phyloP scores from a whole-genome alignment of 2,329 filamentous ascomycete genomes.

The Elsinoe batatas region DNA sequence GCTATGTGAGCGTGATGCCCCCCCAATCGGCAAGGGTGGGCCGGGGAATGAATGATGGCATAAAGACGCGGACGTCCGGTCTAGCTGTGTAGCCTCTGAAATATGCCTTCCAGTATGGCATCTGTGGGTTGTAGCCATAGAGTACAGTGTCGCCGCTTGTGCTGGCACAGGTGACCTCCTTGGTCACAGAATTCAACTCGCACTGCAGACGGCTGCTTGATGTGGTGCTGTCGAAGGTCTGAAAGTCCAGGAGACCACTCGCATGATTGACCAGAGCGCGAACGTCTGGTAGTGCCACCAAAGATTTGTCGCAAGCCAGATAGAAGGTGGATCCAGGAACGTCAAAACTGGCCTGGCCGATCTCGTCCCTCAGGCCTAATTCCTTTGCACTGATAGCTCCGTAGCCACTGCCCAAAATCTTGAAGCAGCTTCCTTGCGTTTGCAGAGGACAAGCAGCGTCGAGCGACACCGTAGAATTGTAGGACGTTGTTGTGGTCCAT shows the following conservation, averaged over 20 bases:
- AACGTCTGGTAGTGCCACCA: neutral
- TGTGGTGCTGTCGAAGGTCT: neutral
- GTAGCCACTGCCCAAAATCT: neutral
- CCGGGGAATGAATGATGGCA: neutral
- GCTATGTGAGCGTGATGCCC: neutral
- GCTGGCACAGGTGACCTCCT: neutral
- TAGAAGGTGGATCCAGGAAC: neutral
- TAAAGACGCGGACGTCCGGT: neutral
- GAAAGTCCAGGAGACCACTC: neutral
- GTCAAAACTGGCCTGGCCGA: neutral
- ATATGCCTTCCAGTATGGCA: neutral
- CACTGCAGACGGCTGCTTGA: neutral
- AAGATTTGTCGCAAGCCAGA: neutral
- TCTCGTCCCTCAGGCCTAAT: neutral
- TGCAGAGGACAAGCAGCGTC: neutral
- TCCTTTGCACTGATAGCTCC: neutral
- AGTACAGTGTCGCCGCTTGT: neutral
- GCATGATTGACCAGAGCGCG: neutral
- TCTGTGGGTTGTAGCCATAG: neutral
- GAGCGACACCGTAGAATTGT: neutral
- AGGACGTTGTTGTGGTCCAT: neutral
- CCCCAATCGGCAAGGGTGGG: neutral
- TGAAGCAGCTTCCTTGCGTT: slow-evolving; percentile 8
- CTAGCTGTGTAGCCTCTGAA: neutral
- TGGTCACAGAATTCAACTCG: neutral